These are phyloP conservation scores for Debaryomyces subglobosus DNA, from an alignment of 1,139 yeast genomes.

Conservation along the genomic window DNA sequence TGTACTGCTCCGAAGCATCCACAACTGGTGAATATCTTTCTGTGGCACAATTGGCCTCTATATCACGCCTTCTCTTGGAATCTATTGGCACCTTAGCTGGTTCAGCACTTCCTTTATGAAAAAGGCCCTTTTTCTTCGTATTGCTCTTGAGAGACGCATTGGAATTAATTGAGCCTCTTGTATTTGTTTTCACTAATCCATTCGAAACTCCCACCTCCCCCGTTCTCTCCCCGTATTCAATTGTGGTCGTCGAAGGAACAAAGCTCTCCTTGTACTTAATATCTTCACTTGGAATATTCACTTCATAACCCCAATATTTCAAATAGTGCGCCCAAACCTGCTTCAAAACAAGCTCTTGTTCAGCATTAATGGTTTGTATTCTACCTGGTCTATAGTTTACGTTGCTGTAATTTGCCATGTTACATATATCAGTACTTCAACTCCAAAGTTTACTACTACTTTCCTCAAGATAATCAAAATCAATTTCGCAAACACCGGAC, in stretches of 20 bases:
- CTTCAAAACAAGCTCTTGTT: slow-evolving; percentile 44
- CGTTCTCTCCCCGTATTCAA: slow-evolving; percentile 17
- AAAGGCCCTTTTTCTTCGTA: slow-evolving; percentile 23
- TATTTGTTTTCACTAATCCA: slow-evolving; percentile 30
- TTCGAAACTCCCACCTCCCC: slow-evolving; percentile 24
- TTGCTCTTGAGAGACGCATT: slow-evolving; percentile 29
- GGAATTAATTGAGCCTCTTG: slow-evolving; percentile 34
- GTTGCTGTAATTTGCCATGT: not conserved
- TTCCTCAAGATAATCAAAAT: not conserved
- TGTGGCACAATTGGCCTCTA: slow-evolving; percentile 33
- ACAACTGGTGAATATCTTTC: slow-evolving; percentile 33
- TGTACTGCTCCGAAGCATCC: slow-evolving; percentile 26
- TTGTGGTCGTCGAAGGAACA: slow-evolving; percentile 28
- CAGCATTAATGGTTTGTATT: slow-evolving; percentile 42
- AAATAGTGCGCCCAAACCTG: slow-evolving; percentile 46
- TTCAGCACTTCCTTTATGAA: slow-evolving; percentile 18
- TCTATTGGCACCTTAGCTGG: slow-evolving; percentile 18
- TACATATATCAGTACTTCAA: not conserved
- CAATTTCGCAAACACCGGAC: not conserved
- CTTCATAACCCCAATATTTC: slow-evolving; percentile 41
- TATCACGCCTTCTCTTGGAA: slow-evolving; percentile 32
- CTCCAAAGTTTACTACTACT: not conserved
- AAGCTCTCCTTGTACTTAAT: slow-evolving; percentile 35
- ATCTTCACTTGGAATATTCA: slow-evolving; percentile 36
- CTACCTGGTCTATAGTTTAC: slow-evolving; percentile 39